Conservation (phyloP, 148 eudicot genomes). For the Heliosperma pusillum region DNA sequence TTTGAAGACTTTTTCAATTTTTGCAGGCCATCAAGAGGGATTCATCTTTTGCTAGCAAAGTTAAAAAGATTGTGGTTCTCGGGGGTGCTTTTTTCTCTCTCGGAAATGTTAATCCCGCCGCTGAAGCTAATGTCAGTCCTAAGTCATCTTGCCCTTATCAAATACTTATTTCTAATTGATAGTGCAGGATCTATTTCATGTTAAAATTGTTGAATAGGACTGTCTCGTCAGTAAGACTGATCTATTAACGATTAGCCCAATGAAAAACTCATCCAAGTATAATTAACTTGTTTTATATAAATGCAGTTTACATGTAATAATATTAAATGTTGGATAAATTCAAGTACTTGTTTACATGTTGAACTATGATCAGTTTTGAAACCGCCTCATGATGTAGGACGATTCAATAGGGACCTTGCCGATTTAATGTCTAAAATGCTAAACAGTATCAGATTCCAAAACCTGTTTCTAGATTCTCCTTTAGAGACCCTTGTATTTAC, state of each 20-base stretch:
- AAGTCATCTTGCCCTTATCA: not conserved
- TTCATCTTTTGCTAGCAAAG: conserved; percentile 81
- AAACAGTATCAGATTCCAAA: not conserved
- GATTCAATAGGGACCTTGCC: too few species aligned
- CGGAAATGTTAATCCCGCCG: conserved; percentile 95
- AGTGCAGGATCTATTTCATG: not conserved
- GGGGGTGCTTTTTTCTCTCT: conserved; percentile 87
- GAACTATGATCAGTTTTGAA: too few species aligned
- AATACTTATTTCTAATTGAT: not conserved
- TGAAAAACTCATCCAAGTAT: too few species aligned
- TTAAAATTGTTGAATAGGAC: too few species aligned
- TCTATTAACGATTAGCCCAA: too few species aligned
- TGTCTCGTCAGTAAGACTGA: too few species aligned
- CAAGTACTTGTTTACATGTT: too few species aligned
- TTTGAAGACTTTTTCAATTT: conserved; percentile 6
- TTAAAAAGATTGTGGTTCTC: conserved; percentile 74
- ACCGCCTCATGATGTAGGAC: too few species aligned
- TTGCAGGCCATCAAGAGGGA: conserved; percentile 86
- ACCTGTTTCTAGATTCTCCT: not conserved
- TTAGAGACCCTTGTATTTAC: not conserved
- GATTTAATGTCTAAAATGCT: not conserved
- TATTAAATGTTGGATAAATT: too few species aligned
- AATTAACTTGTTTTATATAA: too few species aligned
- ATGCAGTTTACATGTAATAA: too few species aligned
- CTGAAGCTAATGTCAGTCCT: conserved; percentile 84